Base-by-base conservation (phyloP, 2,329 filamentous ascomycete species). In the Fusarium sp. region DNA sequence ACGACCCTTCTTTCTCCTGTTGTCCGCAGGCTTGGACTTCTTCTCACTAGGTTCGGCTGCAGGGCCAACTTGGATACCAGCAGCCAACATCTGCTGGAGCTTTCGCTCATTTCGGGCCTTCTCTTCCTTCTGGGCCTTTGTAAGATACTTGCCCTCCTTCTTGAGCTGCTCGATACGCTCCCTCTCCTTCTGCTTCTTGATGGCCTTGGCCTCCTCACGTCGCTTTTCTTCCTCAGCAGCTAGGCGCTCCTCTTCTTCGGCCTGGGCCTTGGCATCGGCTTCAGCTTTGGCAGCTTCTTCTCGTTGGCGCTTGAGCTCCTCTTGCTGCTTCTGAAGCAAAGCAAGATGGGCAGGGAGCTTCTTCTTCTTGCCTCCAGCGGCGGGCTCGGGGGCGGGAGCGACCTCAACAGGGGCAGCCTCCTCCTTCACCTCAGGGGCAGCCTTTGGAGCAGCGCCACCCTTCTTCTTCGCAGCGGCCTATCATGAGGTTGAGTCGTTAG, bases 111-210 rank as follows among this genome's bases (percentile, higher is more conserved):
- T 92, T 77, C 91, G 89, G 29, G 91, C 91, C 83, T 94, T 94
- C 79, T 93, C 92, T 77, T 95, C 93, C 79, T 91, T 93, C 80
- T 97, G 93, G 18, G 93, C 93, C 83, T 95, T 95, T 73, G 93
- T 95, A 78, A 95, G 84, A 82, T 92, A 95, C 79, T 94, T 95
- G 80, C 94, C 94, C 80, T 94, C 93, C 81, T 93, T 94, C 88
- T 95, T 96, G 62, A 94, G 88, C 83, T 95, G 92, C 79, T 96
- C 94, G 68, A 95, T 91, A 82, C 89, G 93, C 81, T 95, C 92
- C 85, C 93, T 95, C 77, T 97, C 94, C 80, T 90, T 94, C 77
- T 94, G 93, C 86, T 95, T 96, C 87, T 93, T 95, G 46, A 90
- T 83, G 4, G 90, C 90, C 82, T 90, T 93, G 56, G 90, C 90